These are phyloP conservation scores for Lactarius sp. DNA, from an alignment of 768 basidiomycete species.

Conservation along the genomic window DNA sequence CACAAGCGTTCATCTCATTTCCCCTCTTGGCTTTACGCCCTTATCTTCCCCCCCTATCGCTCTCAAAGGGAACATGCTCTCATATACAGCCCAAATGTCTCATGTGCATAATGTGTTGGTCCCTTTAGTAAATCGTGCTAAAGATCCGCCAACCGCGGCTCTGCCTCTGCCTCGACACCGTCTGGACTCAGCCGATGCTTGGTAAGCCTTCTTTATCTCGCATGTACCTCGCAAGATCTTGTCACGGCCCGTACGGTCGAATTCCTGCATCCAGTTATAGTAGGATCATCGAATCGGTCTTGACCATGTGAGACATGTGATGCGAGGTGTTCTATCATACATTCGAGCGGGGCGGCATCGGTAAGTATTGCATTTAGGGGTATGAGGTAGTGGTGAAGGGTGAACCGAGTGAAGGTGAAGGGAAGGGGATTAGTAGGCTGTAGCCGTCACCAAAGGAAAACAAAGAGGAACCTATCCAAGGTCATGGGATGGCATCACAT, in stretches of 20 bases:
- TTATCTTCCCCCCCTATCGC: constrained; percentile 12
- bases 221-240: neutral
- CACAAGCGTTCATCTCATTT: neutral
- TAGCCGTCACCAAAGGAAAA: neutral
- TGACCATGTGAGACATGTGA: neutral
- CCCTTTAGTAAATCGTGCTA: too few species aligned
- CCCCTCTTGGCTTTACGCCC: neutral
- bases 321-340: neutral
- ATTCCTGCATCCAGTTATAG: neutral
- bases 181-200: too few species aligned
- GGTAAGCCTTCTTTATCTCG: too few species aligned
- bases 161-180: neutral
- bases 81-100: neutral
- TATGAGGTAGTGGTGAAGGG: neutral
- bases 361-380: neutral
- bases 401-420: neutral
- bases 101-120: neutral
- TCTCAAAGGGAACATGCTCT: neutral
- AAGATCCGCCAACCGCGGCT: neutral
- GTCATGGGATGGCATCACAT: neutral
- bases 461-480: too few species aligned
- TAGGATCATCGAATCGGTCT: neutral
- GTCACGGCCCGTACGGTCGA: neutral
- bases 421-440: neutral
- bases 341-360: neutral